These are phyloP conservation scores for Nicotiana otophora DNA, from an alignment of 257 asterid species.

Conservation along the genomic window DNA sequence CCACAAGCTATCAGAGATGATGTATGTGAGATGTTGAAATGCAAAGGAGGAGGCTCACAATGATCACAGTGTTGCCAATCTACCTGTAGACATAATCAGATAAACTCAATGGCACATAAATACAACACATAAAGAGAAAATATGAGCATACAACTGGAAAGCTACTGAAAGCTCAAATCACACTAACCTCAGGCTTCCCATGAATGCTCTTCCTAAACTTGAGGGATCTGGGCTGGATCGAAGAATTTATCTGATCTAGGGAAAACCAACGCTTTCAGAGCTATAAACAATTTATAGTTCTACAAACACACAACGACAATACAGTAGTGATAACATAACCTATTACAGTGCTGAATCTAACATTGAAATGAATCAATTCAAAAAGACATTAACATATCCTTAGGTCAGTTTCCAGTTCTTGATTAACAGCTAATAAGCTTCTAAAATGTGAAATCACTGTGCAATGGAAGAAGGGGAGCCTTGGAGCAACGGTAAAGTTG, in stretches of 20 bases:
- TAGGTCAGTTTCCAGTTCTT: neutral
- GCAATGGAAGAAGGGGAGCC: neutral
- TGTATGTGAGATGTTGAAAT: constrained; percentile 83
- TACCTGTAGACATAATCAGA: constrained; percentile 39
- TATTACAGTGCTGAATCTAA: neutral
- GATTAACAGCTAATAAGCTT: neutral
- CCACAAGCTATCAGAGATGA: constrained; percentile 87
- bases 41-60: constrained; percentile 49
- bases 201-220: constrained; percentile 58
- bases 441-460: neutral
- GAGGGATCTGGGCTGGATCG: constrained; percentile 56
- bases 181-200: constrained; percentile 86
- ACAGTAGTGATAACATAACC: neutral
- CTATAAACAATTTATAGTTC: neutral
- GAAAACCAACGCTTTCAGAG: constrained; percentile 12
- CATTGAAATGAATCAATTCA: neutral
- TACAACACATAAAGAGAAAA: neutral
- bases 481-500: too few species aligned
- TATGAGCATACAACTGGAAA: neutral
- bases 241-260: constrained; percentile 72
- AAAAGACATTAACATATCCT: too few species aligned
- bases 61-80: constrained; percentile 49
- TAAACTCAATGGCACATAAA: neutral
- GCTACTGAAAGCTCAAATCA: neutral
- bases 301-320: neutral